Evolutionary conservation across 495 filamentous ascomycete genomes (phyloP).

Genomic region (Ramalina intermedia): DNA sequence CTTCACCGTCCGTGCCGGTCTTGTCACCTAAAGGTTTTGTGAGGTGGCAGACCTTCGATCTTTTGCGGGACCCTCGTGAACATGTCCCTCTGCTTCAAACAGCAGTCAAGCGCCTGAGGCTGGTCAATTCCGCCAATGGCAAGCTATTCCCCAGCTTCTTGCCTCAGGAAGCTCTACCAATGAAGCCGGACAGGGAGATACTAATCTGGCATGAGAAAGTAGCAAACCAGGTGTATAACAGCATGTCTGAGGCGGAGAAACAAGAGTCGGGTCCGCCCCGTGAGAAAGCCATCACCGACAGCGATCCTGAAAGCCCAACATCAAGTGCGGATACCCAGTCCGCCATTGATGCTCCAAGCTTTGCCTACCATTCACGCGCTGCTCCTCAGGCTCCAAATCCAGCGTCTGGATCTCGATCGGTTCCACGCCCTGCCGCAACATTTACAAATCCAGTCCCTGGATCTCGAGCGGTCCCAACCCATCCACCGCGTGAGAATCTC

Average conservation of each 20-base stretch:
- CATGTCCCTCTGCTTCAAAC: constrained; percentile 74
- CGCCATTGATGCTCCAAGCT: constrained; percentile 4
- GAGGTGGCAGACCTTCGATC: constrained; percentile 86
- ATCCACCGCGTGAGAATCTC: neutral
- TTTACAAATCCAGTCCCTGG: neutral
- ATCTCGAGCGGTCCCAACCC: neutral
- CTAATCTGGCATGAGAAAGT: constrained; percentile 72
- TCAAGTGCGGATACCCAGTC: constrained; percentile 9
- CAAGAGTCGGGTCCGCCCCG: constrained; percentile 1
- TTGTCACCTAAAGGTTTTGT: constrained; percentile 74
- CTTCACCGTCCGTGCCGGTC: constrained; percentile 62
- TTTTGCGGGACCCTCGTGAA: constrained; percentile 75
- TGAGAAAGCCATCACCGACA: constrained; percentile 1
- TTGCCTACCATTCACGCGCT: constrained; percentile 4
- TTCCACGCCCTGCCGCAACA: neutral
- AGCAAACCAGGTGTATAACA: constrained; percentile 29
- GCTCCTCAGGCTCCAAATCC: no score
- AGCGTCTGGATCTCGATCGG: neutral
- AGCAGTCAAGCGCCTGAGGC: constrained; percentile 60
- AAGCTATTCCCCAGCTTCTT: constrained; percentile 61
- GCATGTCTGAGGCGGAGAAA: constrained; percentile 5
- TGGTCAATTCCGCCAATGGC: constrained; percentile 58
- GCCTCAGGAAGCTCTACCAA: constrained; percentile 62
- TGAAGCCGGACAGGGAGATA: constrained; percentile 60
- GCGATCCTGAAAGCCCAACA: constrained; percentile 5